These are phyloP conservation scores for Sambucus nigra DNA, from an alignment of 129 eudicot species.

Conservation along the genomic window DNA sequence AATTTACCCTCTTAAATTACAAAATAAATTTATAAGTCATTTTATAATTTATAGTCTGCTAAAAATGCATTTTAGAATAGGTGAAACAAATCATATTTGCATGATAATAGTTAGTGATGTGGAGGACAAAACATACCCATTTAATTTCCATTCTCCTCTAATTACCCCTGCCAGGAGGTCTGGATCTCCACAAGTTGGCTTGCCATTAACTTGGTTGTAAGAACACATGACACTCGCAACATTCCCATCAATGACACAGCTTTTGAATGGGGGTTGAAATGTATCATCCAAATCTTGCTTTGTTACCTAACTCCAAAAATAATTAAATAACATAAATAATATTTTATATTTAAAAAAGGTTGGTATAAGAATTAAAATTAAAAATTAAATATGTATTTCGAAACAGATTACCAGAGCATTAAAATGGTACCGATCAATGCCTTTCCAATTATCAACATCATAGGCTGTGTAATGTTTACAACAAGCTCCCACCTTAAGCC, in stretches of 20 bases:
- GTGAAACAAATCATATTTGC: too few relatives aligned
- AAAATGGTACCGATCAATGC: conserved; percentile 63
- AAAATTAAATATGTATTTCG: neutral
- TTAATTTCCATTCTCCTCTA: conserved; percentile 89
- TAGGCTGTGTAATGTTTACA: conserved; percentile 97
- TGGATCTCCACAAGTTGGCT: conserved; percentile 80
- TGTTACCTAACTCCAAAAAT: conserved; percentile 40
- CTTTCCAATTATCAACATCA: conserved; percentile 93
- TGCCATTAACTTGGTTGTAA: conserved; percentile 92
- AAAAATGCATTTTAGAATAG: too few relatives aligned
- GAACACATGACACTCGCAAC: conserved; percentile 99
- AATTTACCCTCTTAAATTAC: too few relatives aligned
- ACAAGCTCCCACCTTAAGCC: conserved; percentile 90
- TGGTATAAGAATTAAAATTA: too few relatives aligned
- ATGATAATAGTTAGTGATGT: too few relatives aligned
- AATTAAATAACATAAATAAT: neutral
- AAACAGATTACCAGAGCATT: conserved; percentile 62
- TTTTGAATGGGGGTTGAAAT: conserved; percentile 89
- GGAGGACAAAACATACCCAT: conserved; percentile 45
- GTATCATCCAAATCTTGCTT: conserved; percentile 96
- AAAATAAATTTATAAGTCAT: too few relatives aligned
- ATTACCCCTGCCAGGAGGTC: conserved; percentile 65
- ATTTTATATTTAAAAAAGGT: neutral
- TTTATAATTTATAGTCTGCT: too few relatives aligned
- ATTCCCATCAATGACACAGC: conserved; percentile 87